These are phyloP conservation scores for Saccharomycopsis olivae DNA, from an alignment of 805 yeast species.

Conservation along the genomic window DNA sequence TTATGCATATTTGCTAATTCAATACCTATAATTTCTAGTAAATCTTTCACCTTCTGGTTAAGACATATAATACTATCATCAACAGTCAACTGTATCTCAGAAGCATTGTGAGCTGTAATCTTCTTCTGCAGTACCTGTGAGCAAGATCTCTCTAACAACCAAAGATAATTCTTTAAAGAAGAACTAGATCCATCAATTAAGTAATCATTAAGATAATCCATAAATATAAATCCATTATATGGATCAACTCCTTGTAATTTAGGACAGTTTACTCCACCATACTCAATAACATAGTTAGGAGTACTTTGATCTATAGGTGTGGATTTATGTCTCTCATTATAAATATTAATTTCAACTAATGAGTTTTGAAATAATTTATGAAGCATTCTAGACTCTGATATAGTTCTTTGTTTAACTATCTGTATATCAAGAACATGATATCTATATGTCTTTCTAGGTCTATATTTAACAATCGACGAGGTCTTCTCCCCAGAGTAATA, in stretches of 20 bases:
- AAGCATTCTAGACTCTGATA: conserved; percentile 74
- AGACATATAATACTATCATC: conserved; percentile 11
- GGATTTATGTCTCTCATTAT: neutral
- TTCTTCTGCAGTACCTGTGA: conserved; percentile 20
- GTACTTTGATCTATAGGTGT: neutral
- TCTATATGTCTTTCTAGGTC: conserved; percentile 87
- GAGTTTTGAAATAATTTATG: conserved; percentile 38
- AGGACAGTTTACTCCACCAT: conserved; percentile 56
- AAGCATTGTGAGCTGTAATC: conserved; percentile 17
- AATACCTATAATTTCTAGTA: conserved; percentile 48
- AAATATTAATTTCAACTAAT: conserved; percentile 19
- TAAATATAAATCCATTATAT: conserved; percentile 73
- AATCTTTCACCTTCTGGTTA: conserved; percentile 29
- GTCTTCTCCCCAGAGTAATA: conserved; percentile 32
- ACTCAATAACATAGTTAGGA: neutral
- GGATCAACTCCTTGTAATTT: conserved; percentile 66
- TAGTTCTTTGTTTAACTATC: conserved; percentile 71
- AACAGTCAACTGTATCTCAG: conserved; percentile 11
- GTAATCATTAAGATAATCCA: conserved; percentile 62
- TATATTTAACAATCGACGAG: conserved; percentile 60
- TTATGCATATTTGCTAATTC: conserved; percentile 63
- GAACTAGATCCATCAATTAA: conserved; percentile 38
- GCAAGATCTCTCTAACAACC: conserved; percentile 41
- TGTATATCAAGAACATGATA: conserved; percentile 71
- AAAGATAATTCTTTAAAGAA: conserved; percentile 62